Conservation (phyloP, 371 early-diverging fungal genomes). For the Mucor racemosus region DNA sequence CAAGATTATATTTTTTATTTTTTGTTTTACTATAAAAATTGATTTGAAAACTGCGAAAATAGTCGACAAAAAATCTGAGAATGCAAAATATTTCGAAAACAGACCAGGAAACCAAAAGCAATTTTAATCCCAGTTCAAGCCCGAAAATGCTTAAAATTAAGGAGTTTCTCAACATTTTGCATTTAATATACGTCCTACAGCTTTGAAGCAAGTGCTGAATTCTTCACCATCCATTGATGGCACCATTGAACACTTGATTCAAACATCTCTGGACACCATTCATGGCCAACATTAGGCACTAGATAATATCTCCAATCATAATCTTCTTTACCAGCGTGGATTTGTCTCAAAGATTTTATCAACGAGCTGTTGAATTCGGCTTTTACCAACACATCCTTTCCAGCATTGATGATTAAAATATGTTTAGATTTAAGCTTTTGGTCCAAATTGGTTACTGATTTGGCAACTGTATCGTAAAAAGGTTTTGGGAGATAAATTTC, state of each 20-base stretch:
- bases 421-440: conserved; percentile 31
- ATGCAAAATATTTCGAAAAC: no score
- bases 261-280: conserved; percentile 44
- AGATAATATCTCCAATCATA: conserved; percentile 39
- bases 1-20: no score
- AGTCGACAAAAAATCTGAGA: no score
- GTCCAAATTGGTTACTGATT: conserved; percentile 21
- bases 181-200: background rate
- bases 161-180: background rate
- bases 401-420: conserved; percentile 43
- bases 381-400: conserved; percentile 39
- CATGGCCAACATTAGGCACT: conserved; percentile 42
- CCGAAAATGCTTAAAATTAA: no score
- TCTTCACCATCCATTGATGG: conserved; percentile 40
- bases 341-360: conserved; percentile 20
- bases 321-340: conserved; percentile 32
- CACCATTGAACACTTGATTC: conserved; percentile 34
- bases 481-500: conserved; percentile 29
- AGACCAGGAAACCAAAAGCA: no score
- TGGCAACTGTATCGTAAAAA: conserved; percentile 23
- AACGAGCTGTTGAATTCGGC: conserved; percentile 30
- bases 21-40: no score
- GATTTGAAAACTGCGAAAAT: no score
- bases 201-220: background rate
- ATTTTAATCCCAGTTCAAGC: no score